phyloP scores from a whole-genome alignment of 345 rosid species.

The Isatis tinctoria region DNA sequence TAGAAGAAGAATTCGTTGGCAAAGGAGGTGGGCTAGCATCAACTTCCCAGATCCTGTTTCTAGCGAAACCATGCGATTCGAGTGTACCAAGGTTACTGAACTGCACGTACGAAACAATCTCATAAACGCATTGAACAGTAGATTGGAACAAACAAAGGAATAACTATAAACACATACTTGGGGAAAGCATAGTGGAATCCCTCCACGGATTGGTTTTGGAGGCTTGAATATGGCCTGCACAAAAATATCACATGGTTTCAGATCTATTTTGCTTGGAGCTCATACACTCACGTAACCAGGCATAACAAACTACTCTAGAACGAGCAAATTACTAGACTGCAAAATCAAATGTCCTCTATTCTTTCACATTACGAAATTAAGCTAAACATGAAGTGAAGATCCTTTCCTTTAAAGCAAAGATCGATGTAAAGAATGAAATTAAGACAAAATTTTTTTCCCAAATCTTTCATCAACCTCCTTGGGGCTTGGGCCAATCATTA shows the following conservation, averaged over 20 bases:
- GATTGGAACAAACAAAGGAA: neutral
- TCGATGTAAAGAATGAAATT: neutral
- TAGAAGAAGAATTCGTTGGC: conserved; percentile 44
- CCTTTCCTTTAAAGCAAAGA: neutral
- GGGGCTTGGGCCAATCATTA: neutral
- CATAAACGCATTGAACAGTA: conserved; percentile 11
- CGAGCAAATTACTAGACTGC: neutral
- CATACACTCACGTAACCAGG: neutral
- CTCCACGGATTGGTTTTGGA: conserved; percentile 91
- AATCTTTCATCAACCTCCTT: neutral
- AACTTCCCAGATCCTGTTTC: conserved; percentile 82
- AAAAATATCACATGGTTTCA: conserved; percentile 16
- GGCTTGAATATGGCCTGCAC: conserved; percentile 73
- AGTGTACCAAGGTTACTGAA: conserved; percentile 66
- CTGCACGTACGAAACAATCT: conserved; percentile 38
- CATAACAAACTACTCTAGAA: neutral
- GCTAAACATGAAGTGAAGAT: conserved; percentile 7
- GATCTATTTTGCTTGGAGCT: neutral
- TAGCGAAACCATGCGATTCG: conserved; percentile 87
- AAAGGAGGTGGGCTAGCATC: conserved; percentile 72
- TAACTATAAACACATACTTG: conserved; percentile 49
- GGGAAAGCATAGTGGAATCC: conserved; percentile 94
- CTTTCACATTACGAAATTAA: neutral
- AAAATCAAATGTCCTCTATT: neutral
- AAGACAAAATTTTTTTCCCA: neutral